Evolutionary conservation across 164 flowering plant species (phyloP).

Genomic region (Aristolochia californica): DNA sequence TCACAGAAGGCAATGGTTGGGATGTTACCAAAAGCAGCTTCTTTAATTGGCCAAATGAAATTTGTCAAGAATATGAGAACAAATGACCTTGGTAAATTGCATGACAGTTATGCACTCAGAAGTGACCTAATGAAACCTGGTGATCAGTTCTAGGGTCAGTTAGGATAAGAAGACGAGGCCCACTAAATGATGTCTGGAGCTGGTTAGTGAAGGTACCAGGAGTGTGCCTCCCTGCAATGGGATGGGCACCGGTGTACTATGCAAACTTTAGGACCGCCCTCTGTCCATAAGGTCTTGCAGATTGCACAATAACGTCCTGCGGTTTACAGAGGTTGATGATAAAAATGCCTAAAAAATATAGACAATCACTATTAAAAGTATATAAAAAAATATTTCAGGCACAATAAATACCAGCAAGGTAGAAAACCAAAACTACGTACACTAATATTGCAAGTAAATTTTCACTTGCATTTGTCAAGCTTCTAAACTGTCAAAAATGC

Average conservation of each 20-base stretch:
- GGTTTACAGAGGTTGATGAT: slow-evolving; percentile 85
- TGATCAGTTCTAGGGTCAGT: slow-evolving; percentile 78
- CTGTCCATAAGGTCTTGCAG: slow-evolving; percentile 93
- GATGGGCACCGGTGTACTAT: slow-evolving; percentile 67
- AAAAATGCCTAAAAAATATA: slow-evolving; percentile 40
- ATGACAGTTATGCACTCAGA: not conserved
- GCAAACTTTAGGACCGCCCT: slow-evolving; percentile 83
- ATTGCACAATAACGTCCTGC: slow-evolving; percentile 82
- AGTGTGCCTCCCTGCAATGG: slow-evolving; percentile 83
- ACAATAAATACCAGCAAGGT: no score
- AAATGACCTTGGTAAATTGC: not conserved
- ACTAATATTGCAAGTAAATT: no score
- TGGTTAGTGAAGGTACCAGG: slow-evolving; percentile 91
- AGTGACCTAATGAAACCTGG: slow-evolving; percentile 15
- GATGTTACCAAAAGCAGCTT: slow-evolving; percentile 73
- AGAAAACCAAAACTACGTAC: no score
- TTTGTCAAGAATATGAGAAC: not conserved
- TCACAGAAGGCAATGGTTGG: slow-evolving; percentile 95
- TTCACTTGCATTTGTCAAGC: no score
- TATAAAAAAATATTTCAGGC: no score
- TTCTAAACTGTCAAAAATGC: no score
- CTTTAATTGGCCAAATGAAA: slow-evolving; percentile 69
- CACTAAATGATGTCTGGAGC: slow-evolving; percentile 68
- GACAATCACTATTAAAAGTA: not conserved
- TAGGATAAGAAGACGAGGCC: slow-evolving; percentile 73